These are phyloP conservation scores for Fraxinus platypoda DNA, from an alignment of 305 asterid genomes.

Conservation along the genomic window DNA sequence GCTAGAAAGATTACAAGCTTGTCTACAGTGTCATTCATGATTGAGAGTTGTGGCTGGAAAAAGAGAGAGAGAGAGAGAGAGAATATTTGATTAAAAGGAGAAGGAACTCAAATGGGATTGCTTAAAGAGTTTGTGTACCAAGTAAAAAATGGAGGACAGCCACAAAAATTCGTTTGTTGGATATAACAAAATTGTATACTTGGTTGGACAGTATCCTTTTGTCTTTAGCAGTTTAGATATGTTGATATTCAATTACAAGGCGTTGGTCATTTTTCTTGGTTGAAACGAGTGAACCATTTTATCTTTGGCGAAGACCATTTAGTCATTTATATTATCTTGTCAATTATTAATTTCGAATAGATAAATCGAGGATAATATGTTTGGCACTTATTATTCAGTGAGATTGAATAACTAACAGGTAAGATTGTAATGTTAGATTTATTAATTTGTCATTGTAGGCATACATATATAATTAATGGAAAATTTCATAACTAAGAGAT, in stretches of 20 bases:
- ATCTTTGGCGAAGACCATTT: background rate
- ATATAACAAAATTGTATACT: conserved; percentile 22
- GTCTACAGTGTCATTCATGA: conserved; percentile 77
- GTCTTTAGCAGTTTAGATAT: conserved; percentile 1
- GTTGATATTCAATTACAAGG: background rate
- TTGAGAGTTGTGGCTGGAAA: background rate
- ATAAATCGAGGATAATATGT: no score
- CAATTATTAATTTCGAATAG: background rate
- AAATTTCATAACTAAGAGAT: no score
- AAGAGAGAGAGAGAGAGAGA: background rate
- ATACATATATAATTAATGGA: no score
- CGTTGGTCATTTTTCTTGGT: background rate
- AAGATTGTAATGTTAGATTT: no score
- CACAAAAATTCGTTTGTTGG: conserved; percentile 37
- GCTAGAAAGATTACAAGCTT: conserved; percentile 79
- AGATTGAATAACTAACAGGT: no score
- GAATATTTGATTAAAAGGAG: background rate
- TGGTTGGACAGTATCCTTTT: conserved; percentile 44
- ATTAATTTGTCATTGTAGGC: no score
- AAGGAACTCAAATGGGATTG: background rate
- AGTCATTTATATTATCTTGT: background rate
- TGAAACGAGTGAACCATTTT: background rate
- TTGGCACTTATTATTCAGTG: background rate
- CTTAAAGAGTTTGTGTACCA: conserved; percentile 17
- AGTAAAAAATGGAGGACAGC: conserved; percentile 22